Evolutionary conservation across 352 stramenopile species (phyloP).

Genomic region (Aphanomyces astaci): DNA sequence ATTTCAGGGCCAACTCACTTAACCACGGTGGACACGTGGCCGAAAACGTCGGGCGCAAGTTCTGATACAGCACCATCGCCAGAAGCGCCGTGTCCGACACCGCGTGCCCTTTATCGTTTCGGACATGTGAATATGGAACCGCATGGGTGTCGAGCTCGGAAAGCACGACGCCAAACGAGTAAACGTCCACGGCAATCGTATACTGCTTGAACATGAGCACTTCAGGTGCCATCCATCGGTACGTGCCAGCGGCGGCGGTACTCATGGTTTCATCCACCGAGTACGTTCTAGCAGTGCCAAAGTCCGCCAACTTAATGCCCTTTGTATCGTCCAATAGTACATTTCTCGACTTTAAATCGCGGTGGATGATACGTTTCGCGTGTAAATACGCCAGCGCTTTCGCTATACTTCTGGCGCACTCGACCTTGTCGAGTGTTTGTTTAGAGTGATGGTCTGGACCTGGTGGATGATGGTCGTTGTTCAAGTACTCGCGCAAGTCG

Average conservation of each 20-base stretch:
- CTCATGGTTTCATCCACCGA: constrained; percentile 38
- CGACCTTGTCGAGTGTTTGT: neutral
- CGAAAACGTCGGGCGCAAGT: constrained; percentile 31
- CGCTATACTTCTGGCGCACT: neutral
- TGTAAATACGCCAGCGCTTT: constrained; percentile 3
- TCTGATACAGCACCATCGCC: constrained; percentile 32
- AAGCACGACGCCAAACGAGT: constrained; percentile 48
- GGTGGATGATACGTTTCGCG: neutral
- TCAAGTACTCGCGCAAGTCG: constrained; percentile 9
- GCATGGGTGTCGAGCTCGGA: constrained; percentile 47
- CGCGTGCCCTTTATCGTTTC: constrained; percentile 27
- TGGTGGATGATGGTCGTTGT: no score
- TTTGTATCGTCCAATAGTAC: neutral
- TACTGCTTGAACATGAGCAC: constrained; percentile 46
- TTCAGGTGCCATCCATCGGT: constrained; percentile 50
- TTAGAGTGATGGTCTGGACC: no score
- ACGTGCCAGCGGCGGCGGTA: constrained; percentile 36
- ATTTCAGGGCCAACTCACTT: constrained; percentile 28
- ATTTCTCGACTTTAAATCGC: constrained; percentile 8
- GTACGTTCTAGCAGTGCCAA: constrained; percentile 5
- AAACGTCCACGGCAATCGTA: constrained; percentile 45
- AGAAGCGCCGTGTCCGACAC: constrained; percentile 43
- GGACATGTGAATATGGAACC: constrained; percentile 42
- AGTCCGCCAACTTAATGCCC: constrained; percentile 17
- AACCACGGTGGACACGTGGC: constrained; percentile 33